Evolutionary conservation across 148 eudicot species (phyloP).

Genomic region (Rhododendron williamsianum): DNA sequence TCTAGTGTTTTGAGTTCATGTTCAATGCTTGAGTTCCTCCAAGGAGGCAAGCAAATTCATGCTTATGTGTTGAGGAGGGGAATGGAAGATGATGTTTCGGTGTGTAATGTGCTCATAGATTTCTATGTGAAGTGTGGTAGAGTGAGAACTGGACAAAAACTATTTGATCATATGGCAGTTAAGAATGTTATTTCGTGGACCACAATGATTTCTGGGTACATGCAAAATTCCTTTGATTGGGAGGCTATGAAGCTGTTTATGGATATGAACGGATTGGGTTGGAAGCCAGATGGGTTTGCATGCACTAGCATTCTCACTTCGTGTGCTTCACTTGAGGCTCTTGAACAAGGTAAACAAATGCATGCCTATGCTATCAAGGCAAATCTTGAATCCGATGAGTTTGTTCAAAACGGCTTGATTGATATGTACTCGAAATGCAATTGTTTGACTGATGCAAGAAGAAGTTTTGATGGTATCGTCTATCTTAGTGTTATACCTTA

Average conservation of each 20-base stretch:
- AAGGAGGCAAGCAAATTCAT: slow-evolving; percentile 63
- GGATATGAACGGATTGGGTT: slow-evolving; percentile 48
- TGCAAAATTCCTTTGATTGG: slow-evolving; percentile 52
- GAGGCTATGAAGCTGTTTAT: slow-evolving; percentile 45
- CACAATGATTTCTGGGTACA: slow-evolving; percentile 67
- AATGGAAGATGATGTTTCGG: slow-evolving; percentile 39
- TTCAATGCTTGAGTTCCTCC: slow-evolving; percentile 38
- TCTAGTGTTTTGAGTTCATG: slow-evolving; percentile 57
- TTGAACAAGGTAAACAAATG: slow-evolving; percentile 46
- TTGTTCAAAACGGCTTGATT: slow-evolving; percentile 60
- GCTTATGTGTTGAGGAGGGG: slow-evolving; percentile 50
- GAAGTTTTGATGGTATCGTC: slow-evolving; percentile 32
- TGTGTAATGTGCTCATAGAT: slow-evolving; percentile 53
- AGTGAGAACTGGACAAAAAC: slow-evolving; percentile 32
- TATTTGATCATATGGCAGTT: slow-evolving; percentile 40
- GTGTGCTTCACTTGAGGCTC: slow-evolving; percentile 59
- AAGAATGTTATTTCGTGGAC: slow-evolving; percentile 68
- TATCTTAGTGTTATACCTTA: slow-evolving; percentile 39
- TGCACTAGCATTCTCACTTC: slow-evolving; percentile 64
- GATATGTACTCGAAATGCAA: slow-evolving; percentile 74
- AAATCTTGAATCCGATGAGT: slow-evolving; percentile 53
- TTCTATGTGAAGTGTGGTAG: slow-evolving; percentile 58
- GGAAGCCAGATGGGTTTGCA: slow-evolving; percentile 57
- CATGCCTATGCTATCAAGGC: slow-evolving; percentile 51
- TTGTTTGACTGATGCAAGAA: slow-evolving; percentile 52